phyloP scores from a whole-genome alignment of 1,284 basidiomycete genomes.

The Ceratobasidium sp. region DNA sequence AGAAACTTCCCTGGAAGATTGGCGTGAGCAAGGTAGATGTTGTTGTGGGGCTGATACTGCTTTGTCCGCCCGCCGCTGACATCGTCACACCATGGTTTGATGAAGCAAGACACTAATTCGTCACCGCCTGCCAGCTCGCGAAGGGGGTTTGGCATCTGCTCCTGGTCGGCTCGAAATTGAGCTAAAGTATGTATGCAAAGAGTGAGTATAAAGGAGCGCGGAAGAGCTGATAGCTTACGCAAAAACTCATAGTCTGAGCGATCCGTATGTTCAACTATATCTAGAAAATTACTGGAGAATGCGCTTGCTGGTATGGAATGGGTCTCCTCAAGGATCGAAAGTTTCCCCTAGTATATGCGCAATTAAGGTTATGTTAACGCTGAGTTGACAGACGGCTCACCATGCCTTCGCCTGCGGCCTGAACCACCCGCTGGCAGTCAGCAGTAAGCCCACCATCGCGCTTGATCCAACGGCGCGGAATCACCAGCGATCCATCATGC shows the following conservation, averaged over 20 bases:
- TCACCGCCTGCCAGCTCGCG: constrained; percentile 50
- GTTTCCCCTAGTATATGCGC: background rate
- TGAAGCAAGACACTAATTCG: constrained; percentile 52
- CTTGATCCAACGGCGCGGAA: constrained; percentile 50
- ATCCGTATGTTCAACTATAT: background rate
- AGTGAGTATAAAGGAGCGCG: too few relatives aligned
- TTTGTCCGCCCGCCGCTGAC: constrained; percentile 57
- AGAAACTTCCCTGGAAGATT: constrained; percentile 57
- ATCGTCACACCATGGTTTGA: constrained; percentile 55
- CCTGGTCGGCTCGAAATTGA: background rate
- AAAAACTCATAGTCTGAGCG: background rate
- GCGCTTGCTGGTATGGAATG: too few relatives aligned
- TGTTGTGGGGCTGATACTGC: constrained; percentile 57
- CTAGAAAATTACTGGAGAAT: background rate
- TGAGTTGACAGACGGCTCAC: background rate
- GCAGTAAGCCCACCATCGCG: background rate
- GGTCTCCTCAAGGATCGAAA: too few relatives aligned
- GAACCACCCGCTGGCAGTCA: too few relatives aligned
- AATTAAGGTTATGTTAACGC: background rate
- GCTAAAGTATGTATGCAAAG: background rate
- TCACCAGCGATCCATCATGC: constrained; percentile 30
- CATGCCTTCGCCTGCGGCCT: too few relatives aligned
- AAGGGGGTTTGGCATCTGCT: constrained; percentile 50
- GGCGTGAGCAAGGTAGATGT: constrained; percentile 54
- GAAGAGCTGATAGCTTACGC: too few relatives aligned